Evolutionary conservation across 257 asterid species (phyloP).

Genomic region (Solanum ossicruentum): DNA sequence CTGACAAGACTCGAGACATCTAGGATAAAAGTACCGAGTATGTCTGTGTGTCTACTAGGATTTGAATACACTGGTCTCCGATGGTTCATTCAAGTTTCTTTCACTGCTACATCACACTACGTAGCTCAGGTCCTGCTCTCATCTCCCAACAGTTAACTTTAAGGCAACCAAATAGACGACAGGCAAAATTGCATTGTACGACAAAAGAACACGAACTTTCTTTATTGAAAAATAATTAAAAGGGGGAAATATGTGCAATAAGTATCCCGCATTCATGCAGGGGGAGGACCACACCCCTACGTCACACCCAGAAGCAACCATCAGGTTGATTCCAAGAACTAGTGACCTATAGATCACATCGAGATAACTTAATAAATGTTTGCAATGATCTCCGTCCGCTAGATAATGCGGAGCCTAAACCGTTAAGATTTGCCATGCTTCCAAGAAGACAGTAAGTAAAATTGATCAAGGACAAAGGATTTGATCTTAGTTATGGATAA

Average conservation of each 20-base stretch:
- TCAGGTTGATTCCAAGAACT: not conserved
- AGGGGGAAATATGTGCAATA: not conserved
- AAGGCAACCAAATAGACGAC: not conserved
- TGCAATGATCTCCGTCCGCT: not conserved
- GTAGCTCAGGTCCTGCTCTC: not conserved
- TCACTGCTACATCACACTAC: not conserved
- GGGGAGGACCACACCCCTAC: not conserved
- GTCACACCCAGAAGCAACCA: not conserved
- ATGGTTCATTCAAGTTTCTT: slow-evolving; percentile 31
- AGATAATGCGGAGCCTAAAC: not conserved
- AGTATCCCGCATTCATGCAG: not conserved
- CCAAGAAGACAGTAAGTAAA: not conserved
- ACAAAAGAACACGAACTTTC: not conserved
- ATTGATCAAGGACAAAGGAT: not conserved
- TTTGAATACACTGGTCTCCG: not conserved
- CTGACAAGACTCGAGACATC: not conserved
- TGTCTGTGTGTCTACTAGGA: not conserved
- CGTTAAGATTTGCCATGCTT: not conserved
- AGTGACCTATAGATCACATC: no score
- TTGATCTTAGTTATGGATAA: not conserved
- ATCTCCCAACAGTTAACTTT: not conserved
- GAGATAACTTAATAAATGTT: not conserved
- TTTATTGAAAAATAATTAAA: not conserved
- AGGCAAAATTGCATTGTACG: not conserved
- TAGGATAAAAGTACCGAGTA: not conserved